These are phyloP conservation scores for Lenzites betulinus DNA, from an alignment of 768 basidiomycete species.

Conservation along the genomic window DNA sequence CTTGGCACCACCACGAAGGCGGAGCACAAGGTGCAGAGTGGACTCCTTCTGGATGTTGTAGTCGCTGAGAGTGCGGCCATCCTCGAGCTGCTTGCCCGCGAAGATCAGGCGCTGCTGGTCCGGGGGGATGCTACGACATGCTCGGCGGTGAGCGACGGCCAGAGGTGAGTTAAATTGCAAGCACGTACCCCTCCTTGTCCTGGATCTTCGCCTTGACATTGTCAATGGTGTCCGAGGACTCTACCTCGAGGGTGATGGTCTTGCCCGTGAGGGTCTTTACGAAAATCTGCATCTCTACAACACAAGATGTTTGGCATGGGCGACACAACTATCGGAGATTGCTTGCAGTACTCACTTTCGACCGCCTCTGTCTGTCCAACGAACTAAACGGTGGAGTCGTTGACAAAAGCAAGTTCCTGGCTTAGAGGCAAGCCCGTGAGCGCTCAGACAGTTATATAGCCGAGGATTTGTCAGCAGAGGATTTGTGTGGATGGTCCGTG, in stretches of 20 bases:
- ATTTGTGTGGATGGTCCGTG: slow-evolving; percentile 47
- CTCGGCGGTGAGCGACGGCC: slow-evolving; percentile 6
- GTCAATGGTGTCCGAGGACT: slow-evolving; percentile 96
- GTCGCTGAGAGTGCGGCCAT: slow-evolving; percentile 93
- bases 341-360: slow-evolving; percentile 30
- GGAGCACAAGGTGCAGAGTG: slow-evolving; percentile 94
- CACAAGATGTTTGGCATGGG: slow-evolving; percentile 49
- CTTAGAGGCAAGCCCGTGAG: slow-evolving; percentile 25
- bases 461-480: slow-evolving; percentile 27
- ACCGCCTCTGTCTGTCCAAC: slow-evolving; percentile 89
- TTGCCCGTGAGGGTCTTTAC: slow-evolving; percentile 99
- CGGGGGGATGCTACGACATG: slow-evolving; percentile 67
- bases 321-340: background rate
- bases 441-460: slow-evolving; percentile 24
- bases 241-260: slow-evolving; percentile 98
- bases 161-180: background rate
- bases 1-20: slow-evolving; percentile 99
- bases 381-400: slow-evolving; percentile 90
- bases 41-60: slow-evolving; percentile 99
- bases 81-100: slow-evolving; percentile 99
- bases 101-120: slow-evolving; percentile 99
- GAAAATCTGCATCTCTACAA: slow-evolving; percentile 88
- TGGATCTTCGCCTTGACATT: slow-evolving; percentile 98
- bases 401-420: slow-evolving; percentile 73
- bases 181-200: slow-evolving; percentile 89